Base-by-base conservation (phyloP, 1,139 yeast species). In the Candida pseudoviswanathii region DNA sequence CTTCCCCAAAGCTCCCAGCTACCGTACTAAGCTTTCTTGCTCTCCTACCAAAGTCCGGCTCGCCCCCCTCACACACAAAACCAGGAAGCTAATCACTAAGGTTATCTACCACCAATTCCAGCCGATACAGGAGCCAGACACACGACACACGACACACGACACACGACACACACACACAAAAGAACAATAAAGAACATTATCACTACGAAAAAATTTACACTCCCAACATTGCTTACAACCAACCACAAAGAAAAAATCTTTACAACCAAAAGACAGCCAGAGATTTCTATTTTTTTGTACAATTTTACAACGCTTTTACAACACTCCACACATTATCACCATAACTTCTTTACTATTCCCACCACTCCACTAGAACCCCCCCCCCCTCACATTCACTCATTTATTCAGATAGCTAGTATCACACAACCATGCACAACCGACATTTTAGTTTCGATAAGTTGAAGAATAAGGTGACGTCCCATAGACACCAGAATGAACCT, bases 381-480 rank as follows among this genome's bases (percentile, higher is more conserved):
- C 16, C 32, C 16, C 34, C 34, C 16, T 16, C 16, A 16, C 2
- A 16, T 16, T 16, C 34, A 32, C 11, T 7, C 43, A 9, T 33
- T 22, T 5, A 7, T 41, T 11, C 44, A 11, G 25, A n/a, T 21
- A n/a, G 5, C 5, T 42, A n/a, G 8, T 25, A 9, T 22, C 8
- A 10, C 29, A 40, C 33, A 24, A 41, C 30, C 29, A 41, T 31
- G 34, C 29, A n/a, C 8, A 29, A 29, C 21, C 37, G 44, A 42
- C 44, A 42, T 43, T 60, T 58, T 46, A 56, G 57, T 43, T 58
- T 61, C 47, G 65, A 62, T 41, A 60, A 56, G 50, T 48, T 62
- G 24, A 60, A 56, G 44, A 55, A 46, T 41, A 62, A 62, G 42
- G 65, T 62, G 2, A 49, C 52, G 53, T 42, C 45, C n/a, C 52